phyloP scores from a whole-genome alignment of 139 green algal species.

The Chlorella vulgaris region DNA sequence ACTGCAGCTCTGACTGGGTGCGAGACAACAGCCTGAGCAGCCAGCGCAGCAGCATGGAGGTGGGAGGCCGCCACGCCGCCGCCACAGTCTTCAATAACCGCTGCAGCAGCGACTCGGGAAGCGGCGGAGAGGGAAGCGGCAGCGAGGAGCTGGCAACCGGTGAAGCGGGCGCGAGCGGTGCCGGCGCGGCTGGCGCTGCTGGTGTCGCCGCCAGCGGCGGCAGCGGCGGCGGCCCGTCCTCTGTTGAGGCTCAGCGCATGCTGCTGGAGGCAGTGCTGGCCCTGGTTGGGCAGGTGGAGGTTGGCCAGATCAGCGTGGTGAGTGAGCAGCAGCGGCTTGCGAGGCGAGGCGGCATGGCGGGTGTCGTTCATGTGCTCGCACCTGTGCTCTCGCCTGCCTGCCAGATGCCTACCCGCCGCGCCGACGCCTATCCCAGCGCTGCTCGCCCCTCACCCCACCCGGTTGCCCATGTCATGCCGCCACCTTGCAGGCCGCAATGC shows the following conservation, averaged over 20 bases:
- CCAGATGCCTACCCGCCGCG: neutral
- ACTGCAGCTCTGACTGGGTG: constrained; percentile 4
- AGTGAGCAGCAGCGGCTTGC: neutral
- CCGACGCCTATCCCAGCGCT: neutral
- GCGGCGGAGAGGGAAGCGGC: neutral
- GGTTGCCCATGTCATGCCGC: too few species aligned
- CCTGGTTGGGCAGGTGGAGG: constrained; percentile 20
- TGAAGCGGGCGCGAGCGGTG: too few species aligned
- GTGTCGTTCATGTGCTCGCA: neutral
- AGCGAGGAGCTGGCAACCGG: neutral
- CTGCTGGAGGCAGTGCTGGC: constrained; percentile 29
- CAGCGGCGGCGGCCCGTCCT: neutral
- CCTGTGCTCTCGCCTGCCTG: neutral
- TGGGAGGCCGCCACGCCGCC: neutral
- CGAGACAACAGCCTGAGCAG: neutral
- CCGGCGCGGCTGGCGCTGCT: too few species aligned
- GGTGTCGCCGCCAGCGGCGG: too few species aligned
- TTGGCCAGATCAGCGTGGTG: constrained; percentile 20
- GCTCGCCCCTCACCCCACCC: neutral
- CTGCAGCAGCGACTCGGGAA: constrained; percentile 11
- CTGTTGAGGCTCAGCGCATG: constrained; percentile 16
- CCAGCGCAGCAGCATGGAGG: constrained; percentile 17
- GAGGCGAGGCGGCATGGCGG: neutral
- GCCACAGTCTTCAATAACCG: neutral
- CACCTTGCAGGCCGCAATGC: neutral